Conservation (phyloP, 345 rosid species). For the Ceriops tagal region DNA sequence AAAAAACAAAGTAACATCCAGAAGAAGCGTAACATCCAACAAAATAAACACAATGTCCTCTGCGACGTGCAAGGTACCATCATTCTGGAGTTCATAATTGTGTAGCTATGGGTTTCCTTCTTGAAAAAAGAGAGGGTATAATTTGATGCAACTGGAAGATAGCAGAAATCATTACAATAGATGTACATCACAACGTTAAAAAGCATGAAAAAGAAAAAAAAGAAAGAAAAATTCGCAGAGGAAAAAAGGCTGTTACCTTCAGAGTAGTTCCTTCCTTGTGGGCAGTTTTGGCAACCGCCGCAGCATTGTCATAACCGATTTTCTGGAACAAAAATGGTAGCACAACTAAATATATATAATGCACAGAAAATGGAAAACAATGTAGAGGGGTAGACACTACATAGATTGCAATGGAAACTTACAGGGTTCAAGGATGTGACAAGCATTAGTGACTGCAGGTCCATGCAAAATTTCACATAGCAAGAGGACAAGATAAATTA, state of each 20-base stretch:
- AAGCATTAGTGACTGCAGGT: conserved; percentile 91
- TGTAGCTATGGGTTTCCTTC: neutral
- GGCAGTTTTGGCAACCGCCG: conserved; percentile 97
- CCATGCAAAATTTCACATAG: conserved; percentile 22
- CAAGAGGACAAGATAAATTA: conserved; percentile 17
- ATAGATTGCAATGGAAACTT: conserved; percentile 31
- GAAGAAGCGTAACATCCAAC: neutral
- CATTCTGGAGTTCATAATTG: neutral
- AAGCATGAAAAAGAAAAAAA: neutral
- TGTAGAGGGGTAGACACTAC: neutral
- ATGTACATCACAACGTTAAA: neutral
- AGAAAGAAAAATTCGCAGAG: neutral
- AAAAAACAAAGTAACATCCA: neutral
- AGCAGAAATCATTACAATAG: neutral
- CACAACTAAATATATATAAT: conserved; percentile 4
- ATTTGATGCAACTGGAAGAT: conserved; percentile 1
- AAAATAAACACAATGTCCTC: neutral
- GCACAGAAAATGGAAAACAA: conserved; percentile 1
- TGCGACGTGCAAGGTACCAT: neutral
- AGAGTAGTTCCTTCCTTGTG: conserved; percentile 87
- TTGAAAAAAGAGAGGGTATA: neutral
- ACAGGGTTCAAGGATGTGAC: conserved; percentile 97
- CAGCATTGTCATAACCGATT: conserved; percentile 95
- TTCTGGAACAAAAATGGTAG: conserved; percentile 46
- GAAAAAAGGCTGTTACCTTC: conserved; percentile 53